Evolutionary conservation across 176 grass and related monocot species (phyloP).

Genomic region (Phyllostachys edulis): DNA sequence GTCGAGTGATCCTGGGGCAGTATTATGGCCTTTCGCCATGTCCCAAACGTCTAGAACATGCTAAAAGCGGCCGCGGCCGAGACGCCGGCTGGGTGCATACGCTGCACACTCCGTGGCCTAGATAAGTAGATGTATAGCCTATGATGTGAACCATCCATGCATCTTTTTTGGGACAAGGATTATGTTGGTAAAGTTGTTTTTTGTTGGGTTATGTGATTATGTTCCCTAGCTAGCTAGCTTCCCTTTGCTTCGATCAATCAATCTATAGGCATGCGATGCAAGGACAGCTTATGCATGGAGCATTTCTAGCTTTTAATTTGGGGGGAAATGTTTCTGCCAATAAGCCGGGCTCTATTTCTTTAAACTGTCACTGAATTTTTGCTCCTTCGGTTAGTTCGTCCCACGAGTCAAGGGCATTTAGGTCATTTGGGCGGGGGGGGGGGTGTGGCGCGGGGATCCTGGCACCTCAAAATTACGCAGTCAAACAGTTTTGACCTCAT

Average conservation of each 20-base stretch:
- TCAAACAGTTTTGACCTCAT: too few species aligned
- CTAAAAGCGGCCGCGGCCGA: slow-evolving; percentile 12
- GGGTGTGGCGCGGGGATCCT: too few species aligned
- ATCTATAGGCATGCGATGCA: neutral
- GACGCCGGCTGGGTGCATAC: neutral
- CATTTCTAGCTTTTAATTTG: neutral
- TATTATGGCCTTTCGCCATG: slow-evolving; percentile 28
- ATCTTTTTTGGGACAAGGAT: slow-evolving; percentile 33
- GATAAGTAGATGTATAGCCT: too few species aligned
- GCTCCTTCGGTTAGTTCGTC: neutral
- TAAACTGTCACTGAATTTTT: neutral
- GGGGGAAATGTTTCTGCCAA: neutral
- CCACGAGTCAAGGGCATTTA: too few species aligned
- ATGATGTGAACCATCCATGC: slow-evolving; percentile 27
- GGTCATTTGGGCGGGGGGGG: too few species aligned
- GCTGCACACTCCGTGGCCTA: neutral
- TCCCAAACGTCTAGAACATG: slow-evolving; percentile 27
- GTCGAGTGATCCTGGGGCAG: slow-evolving; percentile 36
- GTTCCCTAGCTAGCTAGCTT: neutral
- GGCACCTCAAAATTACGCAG: too few species aligned
- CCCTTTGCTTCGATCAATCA: neutral
- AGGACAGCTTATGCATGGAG: neutral
- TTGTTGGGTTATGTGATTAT: slow-evolving; percentile 53
- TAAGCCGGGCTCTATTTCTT: neutral
- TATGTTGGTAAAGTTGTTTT: slow-evolving; percentile 38